A percentile compares a stretch with the other conserved stretches of the same genome.
These are phyloP conservation scores for Colletotrichum graminicola DNA, from an alignment of 2,329 filamentous ascomycete species.

Conservation along the genomic window DNA sequence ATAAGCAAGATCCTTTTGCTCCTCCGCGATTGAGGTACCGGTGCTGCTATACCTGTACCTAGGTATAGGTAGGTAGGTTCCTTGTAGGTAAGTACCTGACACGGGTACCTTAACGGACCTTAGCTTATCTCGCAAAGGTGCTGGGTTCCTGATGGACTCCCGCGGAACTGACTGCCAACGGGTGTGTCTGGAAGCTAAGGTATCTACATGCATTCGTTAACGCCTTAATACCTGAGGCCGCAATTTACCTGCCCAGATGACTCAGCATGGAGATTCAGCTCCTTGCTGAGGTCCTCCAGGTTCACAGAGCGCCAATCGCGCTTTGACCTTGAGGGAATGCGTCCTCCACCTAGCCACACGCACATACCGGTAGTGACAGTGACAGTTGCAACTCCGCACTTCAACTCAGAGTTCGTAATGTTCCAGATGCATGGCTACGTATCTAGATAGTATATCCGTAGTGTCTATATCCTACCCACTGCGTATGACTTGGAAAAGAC, in stretches of 20 bases:
- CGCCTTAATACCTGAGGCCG: conserved; percentile 37
- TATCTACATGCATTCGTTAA: conserved; percentile 1
- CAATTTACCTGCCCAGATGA: not conserved
- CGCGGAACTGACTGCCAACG: not conserved
- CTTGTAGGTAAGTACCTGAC: too few species aligned
- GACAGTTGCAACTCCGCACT: not conserved
- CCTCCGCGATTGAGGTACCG: not conserved
- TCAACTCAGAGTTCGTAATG: not conserved
- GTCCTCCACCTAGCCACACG: not conserved
- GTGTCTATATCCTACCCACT: not conserved
- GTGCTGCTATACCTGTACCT: too few species aligned
- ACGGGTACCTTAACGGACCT: not conserved
- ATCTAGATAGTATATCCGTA: too few species aligned
- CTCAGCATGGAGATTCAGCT: conserved; percentile 18
- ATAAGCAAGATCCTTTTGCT: not conserved
- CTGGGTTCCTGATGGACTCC: not conserved
- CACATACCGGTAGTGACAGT: not conserved
- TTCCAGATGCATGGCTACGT: too few species aligned
- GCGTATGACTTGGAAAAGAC: conserved; percentile 7
- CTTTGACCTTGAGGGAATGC: not conserved
- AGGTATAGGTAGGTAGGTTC: not conserved
- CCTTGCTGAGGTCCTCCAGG: not conserved
- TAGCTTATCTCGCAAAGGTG: not conserved
- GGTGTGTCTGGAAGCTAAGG: conserved; percentile 25
- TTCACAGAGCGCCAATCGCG: conserved; percentile 11